phyloP scores from a whole-genome alignment of 2,329 filamentous ascomycete species.

The Aureobasidium sp. region DNA sequence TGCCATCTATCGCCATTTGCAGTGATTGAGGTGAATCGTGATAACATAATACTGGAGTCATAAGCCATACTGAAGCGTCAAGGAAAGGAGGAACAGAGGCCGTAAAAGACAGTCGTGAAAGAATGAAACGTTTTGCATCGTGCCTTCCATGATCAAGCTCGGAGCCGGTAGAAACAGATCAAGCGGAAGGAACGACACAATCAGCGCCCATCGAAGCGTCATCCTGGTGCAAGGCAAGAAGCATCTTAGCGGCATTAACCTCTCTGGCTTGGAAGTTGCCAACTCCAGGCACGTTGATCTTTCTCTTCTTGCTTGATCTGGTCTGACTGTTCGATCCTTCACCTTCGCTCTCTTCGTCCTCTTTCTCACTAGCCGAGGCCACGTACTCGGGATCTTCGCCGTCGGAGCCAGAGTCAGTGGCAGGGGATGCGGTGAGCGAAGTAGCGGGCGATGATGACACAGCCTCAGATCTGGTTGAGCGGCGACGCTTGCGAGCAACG shows the following conservation, averaged over 20 bases:
- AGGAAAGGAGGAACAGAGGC: not conserved
- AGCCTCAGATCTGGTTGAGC: not conserved
- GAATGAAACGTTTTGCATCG: not conserved
- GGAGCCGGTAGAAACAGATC: too few relatives aligned
- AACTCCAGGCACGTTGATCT: not conserved
- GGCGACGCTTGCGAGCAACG: not conserved
- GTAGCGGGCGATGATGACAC: not conserved
- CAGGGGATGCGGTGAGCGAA: not conserved
- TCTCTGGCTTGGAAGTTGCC: slow-evolving; percentile 5
- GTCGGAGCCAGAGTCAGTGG: not conserved
- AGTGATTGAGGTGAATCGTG: not conserved
- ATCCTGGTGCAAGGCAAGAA: not conserved
- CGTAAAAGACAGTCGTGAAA: not conserved
- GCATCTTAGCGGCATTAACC: slow-evolving; percentile 7
- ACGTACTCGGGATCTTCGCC: slow-evolving; percentile 8
- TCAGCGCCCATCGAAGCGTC: not conserved
- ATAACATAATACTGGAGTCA: not conserved
- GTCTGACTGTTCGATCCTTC: not conserved
- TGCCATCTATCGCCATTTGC: not conserved
- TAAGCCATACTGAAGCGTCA: not conserved
- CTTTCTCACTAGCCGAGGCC: not conserved
- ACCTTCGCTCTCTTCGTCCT: not conserved
- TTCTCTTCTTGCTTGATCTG: slow-evolving; percentile 10
- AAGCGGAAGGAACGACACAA: not conserved
- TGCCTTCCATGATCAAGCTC: not conserved